These are phyloP conservation scores for Sporothrix euskadiensis DNA, from an alignment of 2,329 filamentous ascomycete species.

Conservation along the genomic window DNA sequence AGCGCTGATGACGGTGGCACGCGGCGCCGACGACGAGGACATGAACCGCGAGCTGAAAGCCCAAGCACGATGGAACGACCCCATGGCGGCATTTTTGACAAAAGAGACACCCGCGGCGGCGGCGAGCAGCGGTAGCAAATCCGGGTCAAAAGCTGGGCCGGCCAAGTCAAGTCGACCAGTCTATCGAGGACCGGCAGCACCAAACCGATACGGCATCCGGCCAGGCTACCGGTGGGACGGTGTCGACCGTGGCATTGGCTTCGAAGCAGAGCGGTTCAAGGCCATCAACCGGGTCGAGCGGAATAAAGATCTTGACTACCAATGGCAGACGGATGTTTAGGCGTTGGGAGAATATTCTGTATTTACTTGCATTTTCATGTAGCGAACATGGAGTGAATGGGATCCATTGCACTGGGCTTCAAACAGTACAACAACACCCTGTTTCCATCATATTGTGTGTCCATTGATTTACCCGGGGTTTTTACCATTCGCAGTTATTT, in stretches of 20 bases:
- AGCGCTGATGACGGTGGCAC: slow-evolving; percentile 75
- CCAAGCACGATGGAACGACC: slow-evolving; percentile 86
- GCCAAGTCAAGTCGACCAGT: slow-evolving; percentile 54
- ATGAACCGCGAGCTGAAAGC: slow-evolving; percentile 82
- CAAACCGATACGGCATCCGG: slow-evolving; percentile 90
- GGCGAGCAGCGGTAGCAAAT: slow-evolving; percentile 27
- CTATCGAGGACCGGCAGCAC: slow-evolving; percentile 77
- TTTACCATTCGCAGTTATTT: not conserved
- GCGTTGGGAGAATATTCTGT: not conserved
- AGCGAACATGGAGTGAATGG: not conserved
- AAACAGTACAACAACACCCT: not conserved
- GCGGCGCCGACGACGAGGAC: slow-evolving; percentile 78
- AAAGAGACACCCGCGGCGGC: slow-evolving; percentile 43
- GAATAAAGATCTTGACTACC: slow-evolving; percentile 79
- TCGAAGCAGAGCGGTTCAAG: slow-evolving; percentile 90
- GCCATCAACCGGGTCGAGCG: slow-evolving; percentile 76
- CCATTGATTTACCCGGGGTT: not conserved
- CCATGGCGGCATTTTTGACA: slow-evolving; percentile 76
- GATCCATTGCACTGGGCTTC: not conserved
- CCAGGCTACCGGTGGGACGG: slow-evolving; percentile 97
- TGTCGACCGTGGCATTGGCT: slow-evolving; percentile 89
- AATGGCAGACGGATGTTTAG: slow-evolving; percentile 84
- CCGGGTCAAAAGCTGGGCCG: not conserved
- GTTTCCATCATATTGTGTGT: not conserved
- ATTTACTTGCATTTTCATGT: not conserved